A percentile compares a stretch with the other conserved stretches of the same genome.
phyloP scores from a whole-genome alignment of 2,329 filamentous ascomycete species.

The Volutella citrinella region DNA sequence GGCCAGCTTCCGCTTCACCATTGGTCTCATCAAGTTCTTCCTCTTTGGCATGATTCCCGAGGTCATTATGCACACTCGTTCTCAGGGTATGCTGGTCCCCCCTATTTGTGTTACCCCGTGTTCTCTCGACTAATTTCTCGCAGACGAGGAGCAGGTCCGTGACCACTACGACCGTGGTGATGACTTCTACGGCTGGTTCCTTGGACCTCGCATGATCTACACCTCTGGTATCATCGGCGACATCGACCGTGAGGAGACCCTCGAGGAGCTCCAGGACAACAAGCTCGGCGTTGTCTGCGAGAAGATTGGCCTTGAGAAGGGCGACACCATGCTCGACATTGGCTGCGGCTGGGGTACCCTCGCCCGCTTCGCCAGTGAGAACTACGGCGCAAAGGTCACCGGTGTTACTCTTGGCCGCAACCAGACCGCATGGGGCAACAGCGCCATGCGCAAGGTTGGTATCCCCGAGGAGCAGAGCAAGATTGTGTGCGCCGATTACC shows the following conservation, averaged over 20 bases:
- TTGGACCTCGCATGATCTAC: conserved; percentile 98
- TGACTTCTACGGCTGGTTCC: conserved; percentile 98
- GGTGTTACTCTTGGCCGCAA: conserved; percentile 94
- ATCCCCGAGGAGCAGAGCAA: conserved; percentile 84
- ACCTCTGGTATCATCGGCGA: conserved; percentile 93
- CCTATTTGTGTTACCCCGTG: neutral
- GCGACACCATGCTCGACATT: conserved; percentile 85
- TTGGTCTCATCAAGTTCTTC: conserved; percentile 83
- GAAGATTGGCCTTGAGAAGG: conserved; percentile 82
- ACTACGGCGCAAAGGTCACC: conserved; percentile 82
- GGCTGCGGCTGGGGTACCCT: conserved; percentile 98
- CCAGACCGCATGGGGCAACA: conserved; percentile 96
- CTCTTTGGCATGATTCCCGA: conserved; percentile 85
- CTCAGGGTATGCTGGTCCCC: conserved; percentile 56
- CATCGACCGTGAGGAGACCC: conserved; percentile 78
- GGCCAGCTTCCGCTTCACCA: conserved; percentile 90
- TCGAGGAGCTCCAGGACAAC: conserved; percentile 97
- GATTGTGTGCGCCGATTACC: conserved; percentile 96
- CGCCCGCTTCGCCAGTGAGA: conserved; percentile 85
- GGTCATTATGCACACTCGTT: conserved; percentile 87
- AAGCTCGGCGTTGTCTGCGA: conserved; percentile 94
- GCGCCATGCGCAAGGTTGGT: conserved; percentile 76
- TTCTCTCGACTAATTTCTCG: conserved; percentile 9
- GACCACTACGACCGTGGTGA: conserved; percentile 97
- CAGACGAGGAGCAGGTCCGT: conserved; percentile 90